phyloP scores from a whole-genome alignment of 2,329 filamentous ascomycete genomes.

The Bipolaris oryzae region DNA sequence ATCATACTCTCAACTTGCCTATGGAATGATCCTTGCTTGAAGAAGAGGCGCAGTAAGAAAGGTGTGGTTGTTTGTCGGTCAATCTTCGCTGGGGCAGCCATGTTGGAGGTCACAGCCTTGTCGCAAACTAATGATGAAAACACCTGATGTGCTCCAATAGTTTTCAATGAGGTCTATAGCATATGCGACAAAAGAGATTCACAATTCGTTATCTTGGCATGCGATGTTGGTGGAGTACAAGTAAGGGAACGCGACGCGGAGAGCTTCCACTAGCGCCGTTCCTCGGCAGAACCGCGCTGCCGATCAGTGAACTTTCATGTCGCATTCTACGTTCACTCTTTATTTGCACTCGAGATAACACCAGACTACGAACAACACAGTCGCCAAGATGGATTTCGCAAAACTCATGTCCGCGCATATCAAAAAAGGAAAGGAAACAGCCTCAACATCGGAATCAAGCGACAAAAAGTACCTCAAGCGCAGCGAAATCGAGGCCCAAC shows the following conservation, averaged over 20 bases:
- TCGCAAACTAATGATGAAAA: background rate
- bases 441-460: conserved; percentile 41
- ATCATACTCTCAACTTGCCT: conserved; percentile 53
- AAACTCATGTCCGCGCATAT: conserved; percentile 93
- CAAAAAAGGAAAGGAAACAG: conserved; percentile 71
- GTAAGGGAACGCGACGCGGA: conserved; percentile 24
- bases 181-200: background rate
- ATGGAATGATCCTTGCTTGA: conserved; percentile 75
- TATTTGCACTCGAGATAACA: background rate
- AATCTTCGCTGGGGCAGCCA: conserved; percentile 52
- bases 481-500: conserved; percentile 82
- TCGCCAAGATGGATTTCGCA: conserved; percentile 83
- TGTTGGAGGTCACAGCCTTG: conserved; percentile 24
- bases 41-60: conserved; percentile 86
- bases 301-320: conserved; percentile 11
- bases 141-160: background rate
- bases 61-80: conserved; percentile 76
- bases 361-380: background rate
- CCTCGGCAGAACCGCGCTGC: conserved; percentile 17
- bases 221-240: background rate
- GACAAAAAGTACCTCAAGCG: conserved; percentile 78
- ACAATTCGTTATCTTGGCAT: background rate
- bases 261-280: conserved; percentile 29
- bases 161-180: background rate
- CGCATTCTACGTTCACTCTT: conserved; percentile 3